phyloP scores from a whole-genome alignment of 163 green algal species.

The Chloromonas sp. region DNA sequence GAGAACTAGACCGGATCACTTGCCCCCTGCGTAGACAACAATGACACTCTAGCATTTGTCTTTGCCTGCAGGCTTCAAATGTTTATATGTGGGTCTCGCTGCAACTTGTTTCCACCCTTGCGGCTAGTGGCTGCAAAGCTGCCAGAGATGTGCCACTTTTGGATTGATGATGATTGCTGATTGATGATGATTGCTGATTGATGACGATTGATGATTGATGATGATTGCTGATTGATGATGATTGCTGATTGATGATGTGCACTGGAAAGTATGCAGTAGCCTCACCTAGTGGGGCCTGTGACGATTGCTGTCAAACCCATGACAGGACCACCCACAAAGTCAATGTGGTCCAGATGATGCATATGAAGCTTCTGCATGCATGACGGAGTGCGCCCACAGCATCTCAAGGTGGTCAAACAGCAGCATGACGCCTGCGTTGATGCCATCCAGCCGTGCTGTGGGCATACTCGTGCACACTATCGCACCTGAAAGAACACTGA shows the following conservation, averaged over 20 bases:
- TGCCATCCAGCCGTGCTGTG: background rate
- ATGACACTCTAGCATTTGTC: too few relatives aligned
- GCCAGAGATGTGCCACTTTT: too few relatives aligned
- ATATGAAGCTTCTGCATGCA: slow-evolving; percentile 38
- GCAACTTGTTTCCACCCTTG: too few relatives aligned
- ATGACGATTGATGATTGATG: too few relatives aligned
- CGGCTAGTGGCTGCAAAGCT: too few relatives aligned
- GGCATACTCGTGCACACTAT: background rate
- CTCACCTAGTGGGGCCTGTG: slow-evolving; percentile 37
- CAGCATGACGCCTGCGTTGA: background rate
- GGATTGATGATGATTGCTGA: too few relatives aligned
- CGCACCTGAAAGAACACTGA: background rate
- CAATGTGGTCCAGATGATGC: slow-evolving; percentile 24
- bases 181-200: too few relatives aligned
- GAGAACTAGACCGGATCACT: too few relatives aligned
- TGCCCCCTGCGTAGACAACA: too few relatives aligned
- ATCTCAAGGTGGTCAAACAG: background rate
- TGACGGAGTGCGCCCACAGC: background rate
- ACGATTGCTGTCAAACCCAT: slow-evolving; percentile 42
- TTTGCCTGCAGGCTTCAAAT: too few relatives aligned
- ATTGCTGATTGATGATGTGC: background rate
- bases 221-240: background rate
- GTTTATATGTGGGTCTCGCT: too few relatives aligned
- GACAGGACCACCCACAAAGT: slow-evolving; percentile 30
- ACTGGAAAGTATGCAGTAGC: too few relatives aligned